phyloP scores from a whole-genome alignment of 352 stramenopile species.

The Saprolegnia parasitica region DNA sequence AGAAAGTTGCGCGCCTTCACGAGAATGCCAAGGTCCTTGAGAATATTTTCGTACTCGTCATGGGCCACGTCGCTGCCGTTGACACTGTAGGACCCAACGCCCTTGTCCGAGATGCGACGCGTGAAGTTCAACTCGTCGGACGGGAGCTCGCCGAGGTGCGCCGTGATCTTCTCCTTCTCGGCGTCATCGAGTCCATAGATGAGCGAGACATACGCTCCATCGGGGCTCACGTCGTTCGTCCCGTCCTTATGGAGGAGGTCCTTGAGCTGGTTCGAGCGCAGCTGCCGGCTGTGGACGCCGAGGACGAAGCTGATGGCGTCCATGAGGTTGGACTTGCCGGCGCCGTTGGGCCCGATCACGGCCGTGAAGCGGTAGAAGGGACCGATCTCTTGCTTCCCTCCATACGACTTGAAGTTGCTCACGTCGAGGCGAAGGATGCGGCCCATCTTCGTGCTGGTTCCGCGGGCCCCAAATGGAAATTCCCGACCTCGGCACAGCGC shows the following conservation, averaged over 20 bases:
- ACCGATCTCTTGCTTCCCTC: slow-evolving; percentile 88
- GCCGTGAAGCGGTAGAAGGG: slow-evolving; percentile 98
- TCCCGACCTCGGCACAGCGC: neutral
- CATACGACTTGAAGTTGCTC: slow-evolving; percentile 99
- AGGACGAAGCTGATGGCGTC: slow-evolving; percentile 98
- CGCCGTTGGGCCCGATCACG: slow-evolving; percentile 97
- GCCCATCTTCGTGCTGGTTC: slow-evolving; percentile 49
- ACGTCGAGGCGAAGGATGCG: slow-evolving; percentile 93
- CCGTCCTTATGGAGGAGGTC: slow-evolving; percentile 94
- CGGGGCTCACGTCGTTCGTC: slow-evolving; percentile 30
- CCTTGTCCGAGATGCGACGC: slow-evolving; percentile 89
- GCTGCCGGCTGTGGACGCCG: slow-evolving; percentile 93
- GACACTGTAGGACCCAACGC: slow-evolving; percentile 79
- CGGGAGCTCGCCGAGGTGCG: slow-evolving; percentile 32
- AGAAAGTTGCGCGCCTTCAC: slow-evolving; percentile 99
- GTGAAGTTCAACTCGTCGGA: slow-evolving; percentile 87
- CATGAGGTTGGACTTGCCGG: slow-evolving; percentile 92
- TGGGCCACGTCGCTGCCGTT: slow-evolving; percentile 76
- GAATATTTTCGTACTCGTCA: slow-evolving; percentile 90
- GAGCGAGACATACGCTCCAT: slow-evolving; percentile 89
- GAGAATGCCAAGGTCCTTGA: slow-evolving; percentile 96
- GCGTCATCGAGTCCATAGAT: slow-evolving; percentile 85
- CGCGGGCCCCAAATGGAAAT: slow-evolving; percentile 4
- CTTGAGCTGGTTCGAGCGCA: slow-evolving; percentile 94
- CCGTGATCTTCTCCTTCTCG: slow-evolving; percentile 41